Evolutionary conservation across 495 filamentous ascomycete species (phyloP), one percentile per base, ranked within the genome.

Genomic region (Hypoxylon rickii): DNA sequence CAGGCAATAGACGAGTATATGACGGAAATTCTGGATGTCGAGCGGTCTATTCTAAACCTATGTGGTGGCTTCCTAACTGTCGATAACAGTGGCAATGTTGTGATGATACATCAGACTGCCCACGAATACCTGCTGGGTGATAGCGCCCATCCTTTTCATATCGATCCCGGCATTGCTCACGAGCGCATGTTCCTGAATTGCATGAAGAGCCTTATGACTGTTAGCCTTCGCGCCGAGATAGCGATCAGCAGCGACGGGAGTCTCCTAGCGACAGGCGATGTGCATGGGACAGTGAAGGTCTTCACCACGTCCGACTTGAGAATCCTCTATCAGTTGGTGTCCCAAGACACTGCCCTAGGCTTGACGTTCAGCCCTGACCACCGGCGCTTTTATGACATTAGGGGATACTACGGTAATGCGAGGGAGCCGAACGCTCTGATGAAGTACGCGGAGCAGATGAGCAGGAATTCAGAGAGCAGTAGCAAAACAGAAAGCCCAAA

Each of bases 51-150:
- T n/a, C 21, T 45, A 2, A 58, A 69, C 1, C 39, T 72, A 0
- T 80, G 76, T 44, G 71, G 78, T 1, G 67, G 69, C 0, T 72
- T 80, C 15, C 48, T 79, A 0, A 49, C 52, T 7, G 44, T 79
- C 7, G 73, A 80, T 48, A 67, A 61, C 16, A 34, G 57, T 1
- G 47, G 38, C 2, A 57, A 70, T 15, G 68, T 75, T 11, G 51
- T 63, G n/a, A 56, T 78, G 20, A 55, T 77, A 13, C 77, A 80
- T 53, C 62, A 74, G 29, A 79, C 74, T 0, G 74, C 73, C 38
- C 67, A 70, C 18, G 74, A 76, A 34, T 76, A 72, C 32, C 48
- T 76, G 6, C 44, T 69, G 1, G 51, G 53, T 19, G 38, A 17
- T 5, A 33, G 38, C n/a, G 19, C 63, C 22, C 55, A 46, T 17